These are phyloP conservation scores for Clonostachys chloroleuca DNA, from an alignment of 2,329 filamentous ascomycete genomes.

Conservation along the genomic window DNA sequence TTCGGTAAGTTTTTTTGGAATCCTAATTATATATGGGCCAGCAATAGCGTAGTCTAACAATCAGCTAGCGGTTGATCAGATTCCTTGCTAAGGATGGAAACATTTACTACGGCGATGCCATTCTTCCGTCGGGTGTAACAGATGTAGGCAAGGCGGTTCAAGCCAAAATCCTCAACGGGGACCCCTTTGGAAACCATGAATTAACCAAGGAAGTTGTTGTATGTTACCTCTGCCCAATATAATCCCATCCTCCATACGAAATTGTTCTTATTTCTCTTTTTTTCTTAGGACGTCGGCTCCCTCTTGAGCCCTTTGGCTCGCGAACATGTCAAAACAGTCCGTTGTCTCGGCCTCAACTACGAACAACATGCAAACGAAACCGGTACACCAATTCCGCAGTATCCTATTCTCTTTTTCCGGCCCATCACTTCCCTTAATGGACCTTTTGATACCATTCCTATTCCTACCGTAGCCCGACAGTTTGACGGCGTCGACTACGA, in stretches of 20 bases:
- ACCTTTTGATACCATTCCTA: constrained; percentile 61
- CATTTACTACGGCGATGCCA: constrained; percentile 70
- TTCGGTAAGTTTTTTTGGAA: too few relatives aligned
- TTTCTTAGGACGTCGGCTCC: constrained; percentile 44
- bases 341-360: constrained; percentile 70
- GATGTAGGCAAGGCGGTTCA: constrained; percentile 57
- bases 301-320: constrained; percentile 62
- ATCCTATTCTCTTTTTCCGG: constrained; percentile 64
- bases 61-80: constrained; percentile 60
- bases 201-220: constrained; percentile 53
- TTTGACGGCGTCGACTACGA: constrained; percentile 71
- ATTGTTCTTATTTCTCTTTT: too few relatives aligned
- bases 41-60: too few relatives aligned
- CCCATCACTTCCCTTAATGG: constrained; percentile 62
- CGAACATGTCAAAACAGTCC: constrained; percentile 60
- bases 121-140: constrained; percentile 54
- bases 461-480: constrained; percentile 62
- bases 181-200: constrained; percentile 60
- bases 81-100: constrained; percentile 69
- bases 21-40: too few relatives aligned
- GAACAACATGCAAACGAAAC: constrained; percentile 67
- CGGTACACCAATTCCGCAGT: constrained; percentile 64
- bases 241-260: too few relatives aligned
- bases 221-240: too few relatives aligned
- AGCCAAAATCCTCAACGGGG: constrained; percentile 59